Conservation (phyloP, 371 early-diverging fungal genomes). For the Mucor saturninus region DNA sequence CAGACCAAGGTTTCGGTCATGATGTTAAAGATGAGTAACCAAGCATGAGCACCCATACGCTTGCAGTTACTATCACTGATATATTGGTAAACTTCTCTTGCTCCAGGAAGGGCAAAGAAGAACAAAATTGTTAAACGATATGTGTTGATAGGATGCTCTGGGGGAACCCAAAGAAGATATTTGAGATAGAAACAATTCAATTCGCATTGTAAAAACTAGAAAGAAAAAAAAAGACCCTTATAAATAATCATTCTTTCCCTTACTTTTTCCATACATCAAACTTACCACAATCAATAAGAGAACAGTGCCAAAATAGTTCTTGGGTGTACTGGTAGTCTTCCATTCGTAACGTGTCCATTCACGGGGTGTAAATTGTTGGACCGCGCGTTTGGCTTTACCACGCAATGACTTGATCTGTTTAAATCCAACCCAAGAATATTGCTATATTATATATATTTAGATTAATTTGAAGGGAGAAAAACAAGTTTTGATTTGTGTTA, state of each 20-base stretch:
- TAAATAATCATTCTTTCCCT: not conserved
- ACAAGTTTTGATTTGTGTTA: slow-evolving; percentile 11
- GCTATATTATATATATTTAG: slow-evolving; percentile 24
- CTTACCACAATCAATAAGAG: slow-evolving; percentile 64
- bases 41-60: slow-evolving; percentile 87
- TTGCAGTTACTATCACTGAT: slow-evolving; percentile 76
- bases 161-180: slow-evolving; percentile 92
- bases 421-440: slow-evolving; percentile 93
- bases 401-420: slow-evolving; percentile 79
- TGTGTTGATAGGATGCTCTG: slow-evolving; percentile 84
- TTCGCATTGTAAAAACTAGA: slow-evolving; percentile 77
- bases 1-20: slow-evolving; percentile 89
- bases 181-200: slow-evolving; percentile 95
- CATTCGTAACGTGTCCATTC: slow-evolving; percentile 93
- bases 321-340: slow-evolving; percentile 81
- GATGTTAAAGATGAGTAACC: slow-evolving; percentile 88
- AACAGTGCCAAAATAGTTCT: slow-evolving; percentile 76
- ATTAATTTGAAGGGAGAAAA: not conserved
- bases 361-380: slow-evolving; percentile 94
- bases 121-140: slow-evolving; percentile 81
- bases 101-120: slow-evolving; percentile 85
- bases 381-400: slow-evolving; percentile 88
- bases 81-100: slow-evolving; percentile 91
- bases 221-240: not conserved
- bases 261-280: not conserved